phyloP scores from a whole-genome alignment of 2,329 filamentous ascomycete genomes.

The Nothomitra cinnamomea region DNA sequence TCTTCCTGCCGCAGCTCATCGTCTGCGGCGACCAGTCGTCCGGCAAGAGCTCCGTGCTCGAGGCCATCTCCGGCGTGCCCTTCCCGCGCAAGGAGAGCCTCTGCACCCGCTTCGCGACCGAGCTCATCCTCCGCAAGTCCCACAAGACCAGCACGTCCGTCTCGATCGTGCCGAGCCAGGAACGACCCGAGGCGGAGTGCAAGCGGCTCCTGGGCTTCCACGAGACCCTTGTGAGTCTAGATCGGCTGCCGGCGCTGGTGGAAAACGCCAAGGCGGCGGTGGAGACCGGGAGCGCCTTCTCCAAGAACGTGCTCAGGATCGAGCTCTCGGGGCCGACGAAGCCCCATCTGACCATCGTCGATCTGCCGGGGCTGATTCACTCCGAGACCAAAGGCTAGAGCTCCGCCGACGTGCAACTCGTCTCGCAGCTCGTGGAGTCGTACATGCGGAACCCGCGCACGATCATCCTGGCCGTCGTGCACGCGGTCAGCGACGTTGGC shows the following conservation, averaged over 20 bases:
- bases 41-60: conserved; percentile 32
- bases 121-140: conserved; percentile 35
- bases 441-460: conserved; percentile 27
- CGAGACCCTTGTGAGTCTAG: conserved; percentile 13
- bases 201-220: conserved; percentile 28
- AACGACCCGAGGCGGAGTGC: conserved; percentile 30
- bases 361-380: conserved; percentile 38
- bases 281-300: conserved; percentile 13
- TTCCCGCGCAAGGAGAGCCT: conserved; percentile 43
- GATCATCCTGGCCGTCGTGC: conserved; percentile 30
- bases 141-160: conserved; percentile 29
- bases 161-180: conserved; percentile 38
- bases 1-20: conserved; percentile 35
- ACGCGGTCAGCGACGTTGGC: conserved; percentile 23
- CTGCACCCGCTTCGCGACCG: conserved; percentile 45
- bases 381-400: conserved; percentile 31
- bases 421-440: conserved; percentile 26
- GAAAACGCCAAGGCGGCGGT: conserved; percentile 27
- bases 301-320: conserved; percentile 8
- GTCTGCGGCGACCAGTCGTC: conserved; percentile 48
- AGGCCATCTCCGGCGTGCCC: conserved; percentile 42
- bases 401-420: conserved; percentile 25
- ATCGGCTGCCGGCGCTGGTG: conserved; percentile 16
- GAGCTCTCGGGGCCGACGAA: conserved; percentile 11
- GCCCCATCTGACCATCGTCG: conserved; percentile 34